These are phyloP conservation scores for Calonectria naviculata DNA, from an alignment of 2,329 filamentous ascomycete genomes.

Conservation along the genomic window DNA sequence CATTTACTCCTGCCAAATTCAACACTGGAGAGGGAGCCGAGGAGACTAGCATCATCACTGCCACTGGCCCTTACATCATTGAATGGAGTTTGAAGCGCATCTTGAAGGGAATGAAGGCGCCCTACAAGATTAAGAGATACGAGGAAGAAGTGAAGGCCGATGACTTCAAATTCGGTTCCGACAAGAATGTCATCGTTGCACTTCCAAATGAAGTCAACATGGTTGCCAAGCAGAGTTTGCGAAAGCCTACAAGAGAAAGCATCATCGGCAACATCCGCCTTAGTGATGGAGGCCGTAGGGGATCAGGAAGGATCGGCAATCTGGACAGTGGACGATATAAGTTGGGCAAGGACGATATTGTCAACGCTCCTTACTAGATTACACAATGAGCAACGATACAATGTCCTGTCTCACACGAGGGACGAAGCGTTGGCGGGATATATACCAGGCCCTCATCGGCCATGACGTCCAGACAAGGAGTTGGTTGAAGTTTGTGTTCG, in stretches of 20 bases:
- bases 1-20: constrained; percentile 93
- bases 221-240: constrained; percentile 87
- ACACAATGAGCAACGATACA: not conserved
- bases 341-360: constrained; percentile 84
- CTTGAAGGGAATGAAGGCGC: constrained; percentile 81
- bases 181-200: constrained; percentile 98
- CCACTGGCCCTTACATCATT: constrained; percentile 95
- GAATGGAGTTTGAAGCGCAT: constrained; percentile 97
- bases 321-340: constrained; percentile 73
- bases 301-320: constrained; percentile 63
- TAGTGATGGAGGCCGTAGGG: constrained; percentile 61
- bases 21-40: constrained; percentile 84
- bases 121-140: constrained; percentile 97
- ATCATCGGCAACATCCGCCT: constrained; percentile 74
- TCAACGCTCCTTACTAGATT: constrained; percentile 73
- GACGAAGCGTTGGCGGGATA: constrained; percentile 2
- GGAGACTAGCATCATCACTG: constrained; percentile 96
- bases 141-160: constrained; percentile 96
- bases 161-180: constrained; percentile 96
- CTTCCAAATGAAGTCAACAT: constrained; percentile 98
- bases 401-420: not conserved
- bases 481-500: constrained; percentile 36
- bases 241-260: constrained; percentile 91
- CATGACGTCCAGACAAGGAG: constrained; percentile 32
- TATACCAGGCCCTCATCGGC: constrained; percentile 9